phyloP scores from a whole-genome alignment of 306 rosid genomes.

The Rosa rugosa region DNA sequence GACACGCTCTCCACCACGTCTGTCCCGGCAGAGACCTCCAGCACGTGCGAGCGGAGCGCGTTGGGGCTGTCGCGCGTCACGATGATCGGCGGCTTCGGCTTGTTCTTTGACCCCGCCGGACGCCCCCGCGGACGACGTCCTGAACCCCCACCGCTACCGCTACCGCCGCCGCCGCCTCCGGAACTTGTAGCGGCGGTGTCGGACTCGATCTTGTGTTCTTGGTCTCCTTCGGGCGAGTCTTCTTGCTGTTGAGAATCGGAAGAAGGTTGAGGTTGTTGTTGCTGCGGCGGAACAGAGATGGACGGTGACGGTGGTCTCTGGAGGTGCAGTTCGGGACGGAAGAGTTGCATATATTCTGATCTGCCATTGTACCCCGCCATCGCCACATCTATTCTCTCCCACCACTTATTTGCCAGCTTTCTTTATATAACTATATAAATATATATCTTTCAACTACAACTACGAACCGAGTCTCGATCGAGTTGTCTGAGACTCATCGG shows the following conservation, averaged over 20 bases:
- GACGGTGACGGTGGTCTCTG: slow-evolving; percentile 19
- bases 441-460: background rate
- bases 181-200: slow-evolving; percentile 16
- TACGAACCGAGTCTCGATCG: background rate
- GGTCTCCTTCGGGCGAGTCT: background rate
- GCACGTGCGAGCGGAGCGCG: slow-evolving; percentile 45
- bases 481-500: slow-evolving; percentile 2
- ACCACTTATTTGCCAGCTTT: slow-evolving; percentile 34
- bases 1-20: slow-evolving; percentile 43
- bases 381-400: slow-evolving; percentile 32
- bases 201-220: slow-evolving; percentile 1
- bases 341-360: slow-evolving; percentile 17
- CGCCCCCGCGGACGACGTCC: slow-evolving; percentile 47
- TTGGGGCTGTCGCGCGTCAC: slow-evolving; percentile 43
- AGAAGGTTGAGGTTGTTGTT: slow-evolving; percentile 9
- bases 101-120: slow-evolving; percentile 51
- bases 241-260: slow-evolving; percentile 14
- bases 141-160: slow-evolving; percentile 11
- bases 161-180: background rate
- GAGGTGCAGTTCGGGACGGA: slow-evolving; percentile 28
- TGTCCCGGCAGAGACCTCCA: slow-evolving; percentile 36
- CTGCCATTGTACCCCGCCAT: slow-evolving; percentile 37
- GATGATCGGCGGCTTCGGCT: slow-evolving; percentile 42
- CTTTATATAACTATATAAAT: background rate
- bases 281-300: slow-evolving; percentile 1